Base-by-base conservation (phyloP, 192 early-diverging fungal genomes). In the Umbelopsis sp. region DNA sequence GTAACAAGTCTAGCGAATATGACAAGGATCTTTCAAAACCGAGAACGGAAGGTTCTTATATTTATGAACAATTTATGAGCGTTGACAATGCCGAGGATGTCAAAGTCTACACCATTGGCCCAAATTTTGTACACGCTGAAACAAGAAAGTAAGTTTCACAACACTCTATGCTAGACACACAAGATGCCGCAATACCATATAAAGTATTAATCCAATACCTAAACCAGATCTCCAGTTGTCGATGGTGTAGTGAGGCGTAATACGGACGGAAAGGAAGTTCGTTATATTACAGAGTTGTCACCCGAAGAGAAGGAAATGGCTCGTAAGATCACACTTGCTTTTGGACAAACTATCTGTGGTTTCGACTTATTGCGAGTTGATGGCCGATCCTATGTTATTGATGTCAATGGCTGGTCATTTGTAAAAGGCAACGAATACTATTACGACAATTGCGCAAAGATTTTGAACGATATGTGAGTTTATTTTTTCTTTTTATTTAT, bases 351-450 rank as follows among this genome's bases (percentile, higher is more conserved):
- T 26, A 91, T 99, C 1, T 99, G 97, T 80, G 97, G 97, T 0
- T 95, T 98, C 76, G 97, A 99, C 80, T 81, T 97, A 24, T 76
- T 99, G 72, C 90, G 97, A 8, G 91, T 92, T 12, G 82, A 83
- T 45, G 94, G 94, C 22, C 77, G 83, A 70, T 95, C 94, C 10
- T 92, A 91, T 80, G 95, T 99, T 3, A 97, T 99, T 76, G 97
- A 99, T 79, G 96, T 99, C 70, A 99, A 99, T 69, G 97, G 97
- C 17, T 99, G 97, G 97, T 94, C 92, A 50, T 99, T 99, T 84
- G 97, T 99, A 68, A 99, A 99, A 79, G 96, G 96, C 56, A 96
- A 92, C 74, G 89, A 91, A 44, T 86, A 93, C 32, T 99, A 99
- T 77, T 97, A 97, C 76, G 93, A 93, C 74, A 88, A 90, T 38